Conservation (phyloP, 371 early-diverging fungal species). For the Mucor lusitanicus region DNA sequence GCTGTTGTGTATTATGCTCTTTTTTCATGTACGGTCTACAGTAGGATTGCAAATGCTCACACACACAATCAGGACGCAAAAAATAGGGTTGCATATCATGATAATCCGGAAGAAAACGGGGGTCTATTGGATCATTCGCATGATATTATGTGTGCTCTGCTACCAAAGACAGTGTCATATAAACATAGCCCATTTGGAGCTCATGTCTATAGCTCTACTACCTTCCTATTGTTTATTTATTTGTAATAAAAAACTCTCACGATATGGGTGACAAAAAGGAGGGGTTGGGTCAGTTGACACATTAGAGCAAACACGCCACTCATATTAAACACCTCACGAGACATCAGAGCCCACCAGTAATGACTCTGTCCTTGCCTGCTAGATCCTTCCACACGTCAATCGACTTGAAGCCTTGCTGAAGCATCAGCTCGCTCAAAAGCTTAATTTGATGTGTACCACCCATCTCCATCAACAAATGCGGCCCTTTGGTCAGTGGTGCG, state of each 20-base stretch:
- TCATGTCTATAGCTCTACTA: background rate
- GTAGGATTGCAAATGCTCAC: background rate
- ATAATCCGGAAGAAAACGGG: background rate
- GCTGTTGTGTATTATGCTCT: background rate
- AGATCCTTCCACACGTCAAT: slow-evolving; percentile 76
- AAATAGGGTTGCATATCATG: background rate
- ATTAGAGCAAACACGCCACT: background rate
- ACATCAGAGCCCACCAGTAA: slow-evolving; percentile 29
- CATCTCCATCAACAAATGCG: slow-evolving; percentile 79
- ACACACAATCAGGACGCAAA: background rate
- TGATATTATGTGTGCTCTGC: background rate
- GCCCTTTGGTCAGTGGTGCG: slow-evolving; percentile 30
- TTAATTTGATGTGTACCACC: slow-evolving; percentile 72
- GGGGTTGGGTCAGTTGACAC: background rate
- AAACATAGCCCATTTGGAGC: background rate
- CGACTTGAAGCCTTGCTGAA: slow-evolving; percentile 49
- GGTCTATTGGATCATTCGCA: no score
- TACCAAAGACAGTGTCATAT: background rate
- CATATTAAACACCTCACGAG: background rate
- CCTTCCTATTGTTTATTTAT: background rate
- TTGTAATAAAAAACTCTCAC: slow-evolving; percentile 2
- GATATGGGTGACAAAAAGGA: background rate
- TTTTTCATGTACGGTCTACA: background rate
- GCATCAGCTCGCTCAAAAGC: slow-evolving; percentile 40
- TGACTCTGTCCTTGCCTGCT: slow-evolving; percentile 63